Conservation (phyloP, 495 filamentous ascomycete genomes). For the Hypoxylon fragiforme region DNA sequence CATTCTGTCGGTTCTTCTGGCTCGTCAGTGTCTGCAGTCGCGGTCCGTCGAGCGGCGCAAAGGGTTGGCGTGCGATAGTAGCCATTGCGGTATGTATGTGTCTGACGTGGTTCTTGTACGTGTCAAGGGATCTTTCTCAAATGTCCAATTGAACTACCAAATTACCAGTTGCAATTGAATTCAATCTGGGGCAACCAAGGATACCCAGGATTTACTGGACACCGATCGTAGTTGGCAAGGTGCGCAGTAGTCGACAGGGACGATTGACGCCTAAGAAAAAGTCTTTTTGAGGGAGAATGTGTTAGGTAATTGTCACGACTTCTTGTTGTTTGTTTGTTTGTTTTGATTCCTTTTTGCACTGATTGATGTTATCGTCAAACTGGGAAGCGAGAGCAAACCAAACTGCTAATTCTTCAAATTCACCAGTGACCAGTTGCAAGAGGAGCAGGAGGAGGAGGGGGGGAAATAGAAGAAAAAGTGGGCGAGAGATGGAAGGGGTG, state of each 20-base stretch:
- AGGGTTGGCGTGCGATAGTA: conserved; percentile 56
- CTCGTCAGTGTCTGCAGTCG: conserved; percentile 60
- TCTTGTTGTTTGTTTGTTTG: conserved; percentile 42
- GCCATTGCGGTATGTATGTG: conserved; percentile 48
- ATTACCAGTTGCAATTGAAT: conserved; percentile 5
- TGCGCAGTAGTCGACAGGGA: conserved; percentile 11
- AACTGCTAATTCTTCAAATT: too few species aligned
- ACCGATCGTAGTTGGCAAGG: conserved; percentile 19
- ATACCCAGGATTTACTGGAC: conserved; percentile 13
- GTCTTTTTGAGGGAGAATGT: too few species aligned
- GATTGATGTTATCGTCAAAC: conserved; percentile 28
- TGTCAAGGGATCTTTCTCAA: conserved; percentile 9
- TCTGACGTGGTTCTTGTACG: conserved; percentile 23
- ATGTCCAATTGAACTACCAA: conserved; percentile 21
- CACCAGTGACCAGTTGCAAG: too few species aligned
- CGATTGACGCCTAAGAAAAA: conserved; percentile 17
- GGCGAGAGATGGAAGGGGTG: conserved; percentile 26
- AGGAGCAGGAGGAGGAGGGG: too few species aligned
- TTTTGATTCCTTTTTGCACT: too few species aligned
- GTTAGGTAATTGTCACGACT: too few species aligned
- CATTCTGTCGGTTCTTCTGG: conserved; percentile 65
- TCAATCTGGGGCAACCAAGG: conserved; percentile 22
- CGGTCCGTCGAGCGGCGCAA: conserved; percentile 56
- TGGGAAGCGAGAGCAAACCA: conserved; percentile 12
- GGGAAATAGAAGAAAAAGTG: conserved; percentile 36